Evolutionary conservation across 106 monocot genomes (phyloP), one percentile per base, ranked within the genome.

Genomic region (Apostasia ramifera): DNA sequence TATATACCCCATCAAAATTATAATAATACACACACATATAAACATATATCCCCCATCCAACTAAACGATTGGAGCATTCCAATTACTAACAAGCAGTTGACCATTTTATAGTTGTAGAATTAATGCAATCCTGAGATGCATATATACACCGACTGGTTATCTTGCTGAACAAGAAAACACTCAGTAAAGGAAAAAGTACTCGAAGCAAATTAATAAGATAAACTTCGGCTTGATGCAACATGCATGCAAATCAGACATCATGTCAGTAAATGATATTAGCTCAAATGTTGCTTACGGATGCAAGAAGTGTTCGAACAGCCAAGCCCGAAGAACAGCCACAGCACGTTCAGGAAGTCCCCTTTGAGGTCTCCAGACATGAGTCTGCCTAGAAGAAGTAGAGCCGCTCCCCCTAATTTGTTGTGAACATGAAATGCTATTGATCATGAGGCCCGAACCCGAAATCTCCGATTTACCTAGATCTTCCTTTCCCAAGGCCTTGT

Each of bases 251-350:
- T n/a, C 3, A 5, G 2, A 66, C 1, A 9, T 11, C 13, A 47
- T 40, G 1, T 10, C 3, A 39, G 26, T 55, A 37, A 11, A 50
- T 26, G 67, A 15, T 59, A 41, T 12, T 1, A 5, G 3, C 2
- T 38, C 10, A 37, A 57, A 54, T 12, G 12, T 2, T 38, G 75
- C 93, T 86, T 65, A 90, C 94, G 94, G 94, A 61, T 94, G 94
- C 66, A 94, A 74, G 57, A 94, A 94, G 52, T 94, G 94, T 49
- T 94, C 91, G 15, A 94, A 94, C 0, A 94, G 74, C 94, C 94
- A 94, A n/a, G 85, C 85, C 46, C 88, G 91, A 43, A 94, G 91
- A 1, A 94, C 91, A 1, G 83, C 68, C 5, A 94, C 91, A 0
- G 94, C 91, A 0, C 91, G 81, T 49, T 94, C 94, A 44, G 94